Evolutionary conservation across 768 basidiomycete species (phyloP).

Genomic region (Royoungia palumana): DNA sequence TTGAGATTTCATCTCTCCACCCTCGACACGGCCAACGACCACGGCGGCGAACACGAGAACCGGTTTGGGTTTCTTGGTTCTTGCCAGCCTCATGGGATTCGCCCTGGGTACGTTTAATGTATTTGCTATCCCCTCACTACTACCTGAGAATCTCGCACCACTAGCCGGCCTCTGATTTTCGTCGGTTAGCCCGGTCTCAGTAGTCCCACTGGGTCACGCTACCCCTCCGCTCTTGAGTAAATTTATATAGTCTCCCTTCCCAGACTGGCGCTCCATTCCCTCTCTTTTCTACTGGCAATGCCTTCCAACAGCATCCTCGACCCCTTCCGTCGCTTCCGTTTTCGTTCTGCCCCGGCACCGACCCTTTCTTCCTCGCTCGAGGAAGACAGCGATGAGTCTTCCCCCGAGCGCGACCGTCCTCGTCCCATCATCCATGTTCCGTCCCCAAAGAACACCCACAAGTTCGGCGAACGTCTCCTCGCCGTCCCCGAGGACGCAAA

Average conservation of each 20-base stretch:
- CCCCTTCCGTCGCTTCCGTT: constrained; percentile 25
- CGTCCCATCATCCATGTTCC: constrained; percentile 8
- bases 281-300: not conserved
- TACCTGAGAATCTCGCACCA: not conserved
- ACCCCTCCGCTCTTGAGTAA: not conserved
- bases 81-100: constrained; percentile 23
- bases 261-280: not conserved
- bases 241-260: constrained; percentile 8
- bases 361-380: constrained; percentile 5
- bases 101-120: not conserved
- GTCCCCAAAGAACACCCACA: not conserved
- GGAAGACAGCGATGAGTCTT: constrained; percentile 24
- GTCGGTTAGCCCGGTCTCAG: not conserved
- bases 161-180: not conserved
- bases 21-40: no score
- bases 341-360: constrained; percentile 2
- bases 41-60: constrained; percentile 5
- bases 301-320: constrained; percentile 1
- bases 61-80: not conserved
- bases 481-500: not conserved
- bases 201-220: not conserved
- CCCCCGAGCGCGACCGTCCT: constrained; percentile 10
- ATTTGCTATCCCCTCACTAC: not conserved
- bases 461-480: constrained; percentile 1
- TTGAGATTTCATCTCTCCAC: not conserved